Evolutionary conservation across 495 filamentous ascomycete genomes (phyloP), one percentile per base, ranked within the genome.

Genomic region (Amphirosellinia nigrospora): DNA sequence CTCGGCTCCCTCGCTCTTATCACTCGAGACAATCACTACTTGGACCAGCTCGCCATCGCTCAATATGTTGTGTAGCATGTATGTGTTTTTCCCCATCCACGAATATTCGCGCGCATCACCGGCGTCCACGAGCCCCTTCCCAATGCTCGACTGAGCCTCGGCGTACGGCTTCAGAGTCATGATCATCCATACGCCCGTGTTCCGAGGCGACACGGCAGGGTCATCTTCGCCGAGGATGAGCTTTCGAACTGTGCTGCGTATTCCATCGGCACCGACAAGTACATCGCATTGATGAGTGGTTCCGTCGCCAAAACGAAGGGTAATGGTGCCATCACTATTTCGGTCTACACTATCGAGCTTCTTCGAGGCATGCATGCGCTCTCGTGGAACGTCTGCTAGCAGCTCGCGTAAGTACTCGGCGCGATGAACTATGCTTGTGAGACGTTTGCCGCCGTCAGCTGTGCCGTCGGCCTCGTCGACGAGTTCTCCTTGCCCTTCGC

Each of bases 281-380:
- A 38, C 41, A 5, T 41, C 36, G 36, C 58, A 28, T 28, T 61
- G 36, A 10, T 36, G 36, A 16, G 10, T 41, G 10, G 19, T 39
- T 0, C 56, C 16, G 39, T 60, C n/a, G 9, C 3, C 26, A 34
- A 38, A 21, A 39, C 4, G 34, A 60, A 39, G 53, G 28, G 9
- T 26, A 26, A 39, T 11, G 1, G 10, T 9, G 30, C 30, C 30
- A 36, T 34, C 30, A 36, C 16, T 58, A 8, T 58, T 36, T 19
- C 9, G 16, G 53, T 58, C 19, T n/a, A 10, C 10, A 8, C 3
- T 21, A 19, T 36, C 19, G 4, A 74, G 70, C 21, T 71, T 69
- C 53, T 76, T 79, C 2, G 64, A 66, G 34, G 68, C 64, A 32
- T 74, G 70, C 58, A 74, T 60, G 4, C 59, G 58, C 15, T 72